Base-by-base conservation (phyloP, 345 rosid genomes). In the Nasturtium officinale region DNA sequence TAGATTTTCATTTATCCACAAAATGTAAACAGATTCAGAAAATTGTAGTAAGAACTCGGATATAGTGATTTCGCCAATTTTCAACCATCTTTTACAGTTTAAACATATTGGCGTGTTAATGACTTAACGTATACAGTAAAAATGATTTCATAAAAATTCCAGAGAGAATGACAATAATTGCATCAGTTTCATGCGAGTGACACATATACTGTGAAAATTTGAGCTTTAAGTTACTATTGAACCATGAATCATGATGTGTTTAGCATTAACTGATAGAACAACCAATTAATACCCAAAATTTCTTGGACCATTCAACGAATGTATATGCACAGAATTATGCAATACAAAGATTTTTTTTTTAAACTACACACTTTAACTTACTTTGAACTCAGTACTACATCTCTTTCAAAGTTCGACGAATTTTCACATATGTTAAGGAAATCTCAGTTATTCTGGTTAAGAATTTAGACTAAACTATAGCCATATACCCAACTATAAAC, bases 151-250 rank as follows among this genome's bases (percentile, higher is more conserved):
- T 23, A 2, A 68, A 67, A 67, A 59, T 54, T 43, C 6, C 63
- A 45, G 63, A 53, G 20, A 52, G 58, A 53, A 61, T 52, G 69
- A 23, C 64, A 61, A 68, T 75, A 61, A 76, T 69, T 76, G 75
- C 75, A 76, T 76, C 59, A 61, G 33, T 69, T 54, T 61, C 79
- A 76, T 69, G 79, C 79, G 74, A 75, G 69, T 75, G 28, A 75
- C 69, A 68, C 69, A 68, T 48, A 61, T 32, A 29, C 37, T 60
- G 46, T 15, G 42, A 68, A 40, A 53, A 5, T 61, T 69, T 61
- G 64, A 43, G 58, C 74, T 75, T 68, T 65, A 69, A 76, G 58
- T 76, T 62, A 62, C 75, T 53, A 45, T 53, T 38, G 62, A 59
- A 40, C 37, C 42, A 43, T 11, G 62, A 59, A 40, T 26, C 32